phyloP scores from a whole-genome alignment of 2,329 filamentous ascomycete genomes.

The Diaporthe longicolla region DNA sequence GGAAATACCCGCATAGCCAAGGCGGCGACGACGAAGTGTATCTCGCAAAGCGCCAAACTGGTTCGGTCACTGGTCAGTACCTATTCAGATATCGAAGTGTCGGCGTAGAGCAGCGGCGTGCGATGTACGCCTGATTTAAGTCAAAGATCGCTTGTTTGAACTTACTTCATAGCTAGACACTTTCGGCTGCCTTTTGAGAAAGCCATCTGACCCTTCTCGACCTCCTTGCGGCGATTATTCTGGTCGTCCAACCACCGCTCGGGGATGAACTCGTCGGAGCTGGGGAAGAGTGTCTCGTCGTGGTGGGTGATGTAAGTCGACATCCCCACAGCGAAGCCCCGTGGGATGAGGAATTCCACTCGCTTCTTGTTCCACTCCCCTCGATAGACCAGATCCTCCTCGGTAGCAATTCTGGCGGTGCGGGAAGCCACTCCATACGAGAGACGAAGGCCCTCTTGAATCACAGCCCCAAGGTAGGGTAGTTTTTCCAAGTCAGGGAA shows the following conservation, averaged over 20 bases:
- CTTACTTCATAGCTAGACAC: constrained; percentile 38
- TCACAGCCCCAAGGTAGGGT: constrained; percentile 39
- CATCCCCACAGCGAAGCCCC: constrained; percentile 44
- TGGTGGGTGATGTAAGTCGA: constrained; percentile 42
- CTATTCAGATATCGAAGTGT: too few species aligned
- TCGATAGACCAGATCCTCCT: constrained; percentile 43
- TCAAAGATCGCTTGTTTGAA: not conserved
- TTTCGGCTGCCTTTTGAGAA: constrained; percentile 30
- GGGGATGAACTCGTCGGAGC: constrained; percentile 42
- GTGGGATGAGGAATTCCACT: constrained; percentile 43
- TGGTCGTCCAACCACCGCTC: constrained; percentile 44
- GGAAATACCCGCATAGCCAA: constrained; percentile 30
- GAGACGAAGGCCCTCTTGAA: constrained; percentile 38
- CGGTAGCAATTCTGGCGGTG: constrained; percentile 43
- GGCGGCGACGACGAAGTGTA: constrained; percentile 28
- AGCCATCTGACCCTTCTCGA: constrained; percentile 34
- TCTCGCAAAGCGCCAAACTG: constrained; percentile 37
- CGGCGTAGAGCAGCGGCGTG: not conserved
- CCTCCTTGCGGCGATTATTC: constrained; percentile 27
- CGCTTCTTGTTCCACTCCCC: constrained; percentile 40
- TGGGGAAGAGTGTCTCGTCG: constrained; percentile 42
- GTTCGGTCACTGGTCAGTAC: not conserved
- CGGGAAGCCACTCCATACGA: constrained; percentile 40
- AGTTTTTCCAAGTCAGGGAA: constrained; percentile 34
- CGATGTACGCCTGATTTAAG: not conserved